Percentiles rank a stretch among this genome's conserved stretches.
phyloP scores from a whole-genome alignment of 179 eudicot species.

The Nepenthes alata region DNA sequence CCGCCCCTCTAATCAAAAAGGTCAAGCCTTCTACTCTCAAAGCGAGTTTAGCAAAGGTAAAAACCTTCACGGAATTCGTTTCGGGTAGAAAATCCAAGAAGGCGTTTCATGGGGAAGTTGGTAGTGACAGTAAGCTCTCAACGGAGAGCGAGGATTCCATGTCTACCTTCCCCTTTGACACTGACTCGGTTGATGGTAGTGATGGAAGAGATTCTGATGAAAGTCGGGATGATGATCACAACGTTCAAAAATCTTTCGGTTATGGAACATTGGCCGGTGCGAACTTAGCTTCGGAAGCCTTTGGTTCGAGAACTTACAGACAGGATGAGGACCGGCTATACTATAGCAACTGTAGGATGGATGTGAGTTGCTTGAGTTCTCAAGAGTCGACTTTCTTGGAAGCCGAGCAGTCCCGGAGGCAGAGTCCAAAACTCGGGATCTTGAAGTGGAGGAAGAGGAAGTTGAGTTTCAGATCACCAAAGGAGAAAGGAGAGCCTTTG shows the following conservation, averaged over 20 bases:
- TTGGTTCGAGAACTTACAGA: constrained; percentile 4
- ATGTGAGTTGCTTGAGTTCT: constrained; percentile 14
- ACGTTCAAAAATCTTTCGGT: constrained; percentile 32
- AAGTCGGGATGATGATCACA: constrained; percentile 25
- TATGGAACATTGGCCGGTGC: constrained; percentile 60
- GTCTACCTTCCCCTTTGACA: constrained; percentile 41
- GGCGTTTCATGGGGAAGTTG: constrained; percentile 34
- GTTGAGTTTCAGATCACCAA: constrained; percentile 48
- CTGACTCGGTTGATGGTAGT: constrained; percentile 56
- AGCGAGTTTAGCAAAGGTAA: constrained; percentile 53
- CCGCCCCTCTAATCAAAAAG: constrained; percentile 28
- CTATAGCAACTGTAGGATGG: constrained; percentile 18
- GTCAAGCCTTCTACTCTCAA: constrained; percentile 43
- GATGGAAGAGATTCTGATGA: constrained; percentile 59
- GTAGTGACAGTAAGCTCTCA: constrained; percentile 59
- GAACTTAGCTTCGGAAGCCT: constrained; percentile 37
- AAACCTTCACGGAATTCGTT: constrained; percentile 42
- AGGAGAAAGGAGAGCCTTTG: constrained; percentile 50
- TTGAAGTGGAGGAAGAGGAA: constrained; percentile 50
- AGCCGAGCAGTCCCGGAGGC: constrained; percentile 18
- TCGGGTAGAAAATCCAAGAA: constrained; percentile 45
- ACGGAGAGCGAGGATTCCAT: constrained; percentile 64
- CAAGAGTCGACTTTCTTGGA: constrained; percentile 9
- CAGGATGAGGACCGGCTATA: constrained; percentile 24
- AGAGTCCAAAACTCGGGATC: constrained; percentile 30